phyloP scores from a whole-genome alignment of 345 rosid species.

The Cochlearia excelsa region DNA sequence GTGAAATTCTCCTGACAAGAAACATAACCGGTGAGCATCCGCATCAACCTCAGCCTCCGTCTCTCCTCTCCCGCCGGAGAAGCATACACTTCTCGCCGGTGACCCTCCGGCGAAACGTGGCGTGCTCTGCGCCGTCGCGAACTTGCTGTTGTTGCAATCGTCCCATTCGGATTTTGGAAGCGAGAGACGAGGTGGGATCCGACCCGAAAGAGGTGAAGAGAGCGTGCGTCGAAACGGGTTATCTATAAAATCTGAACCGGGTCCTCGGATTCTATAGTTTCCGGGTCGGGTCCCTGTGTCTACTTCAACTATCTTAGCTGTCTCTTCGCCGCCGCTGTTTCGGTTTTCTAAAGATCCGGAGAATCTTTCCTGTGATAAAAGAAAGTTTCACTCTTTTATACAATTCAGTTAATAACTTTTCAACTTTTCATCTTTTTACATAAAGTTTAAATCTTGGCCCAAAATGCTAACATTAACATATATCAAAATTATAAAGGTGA shows the following conservation, averaged over 20 bases:
- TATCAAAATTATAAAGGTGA: conserved; percentile 4
- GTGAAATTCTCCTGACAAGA: conserved; percentile 46
- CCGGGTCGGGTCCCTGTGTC: conserved; percentile 59
- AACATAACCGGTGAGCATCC: conserved; percentile 23
- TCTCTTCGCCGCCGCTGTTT: conserved; percentile 48
- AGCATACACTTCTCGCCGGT: conserved; percentile 55
- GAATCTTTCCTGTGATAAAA: conserved; percentile 52
- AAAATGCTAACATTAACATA: too few species aligned
- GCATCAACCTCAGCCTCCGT: conserved; percentile 12
- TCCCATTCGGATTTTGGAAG: conserved; percentile 39
- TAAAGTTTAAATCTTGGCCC: background rate
- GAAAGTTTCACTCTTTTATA: conserved; percentile 13
- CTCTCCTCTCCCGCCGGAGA: conserved; percentile 5
- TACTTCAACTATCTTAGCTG: conserved; percentile 78
- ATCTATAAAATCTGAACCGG: conserved; percentile 48
- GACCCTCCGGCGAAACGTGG: conserved; percentile 47
- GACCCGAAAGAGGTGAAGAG: conserved; percentile 36
- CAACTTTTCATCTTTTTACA: background rate
- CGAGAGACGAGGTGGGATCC: conserved; percentile 35
- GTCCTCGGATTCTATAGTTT: conserved; percentile 50
- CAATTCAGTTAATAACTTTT: background rate
- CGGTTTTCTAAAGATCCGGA: conserved; percentile 53
- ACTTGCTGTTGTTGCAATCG: conserved; percentile 56
- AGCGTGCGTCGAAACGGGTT: conserved; percentile 42
- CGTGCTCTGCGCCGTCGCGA: conserved; percentile 67